Percentiles rank a stretch among this genome's conserved stretches.
Conservation (phyloP, 768 basidiomycete species). For the Pilatotrama ljubarskyi region DNA sequence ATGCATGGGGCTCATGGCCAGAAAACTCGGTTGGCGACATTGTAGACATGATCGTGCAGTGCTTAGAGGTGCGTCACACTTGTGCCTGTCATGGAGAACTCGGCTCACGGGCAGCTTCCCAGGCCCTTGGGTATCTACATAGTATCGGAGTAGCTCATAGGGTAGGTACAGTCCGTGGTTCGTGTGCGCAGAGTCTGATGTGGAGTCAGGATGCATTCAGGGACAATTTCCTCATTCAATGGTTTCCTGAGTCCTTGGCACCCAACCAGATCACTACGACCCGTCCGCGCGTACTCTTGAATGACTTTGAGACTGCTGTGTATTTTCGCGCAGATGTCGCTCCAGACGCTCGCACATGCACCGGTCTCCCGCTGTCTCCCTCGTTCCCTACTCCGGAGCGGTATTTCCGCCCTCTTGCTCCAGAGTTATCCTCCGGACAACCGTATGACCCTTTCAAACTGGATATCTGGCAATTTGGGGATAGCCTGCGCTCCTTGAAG, state of each 20-base stretch:
- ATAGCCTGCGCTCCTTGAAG: no score
- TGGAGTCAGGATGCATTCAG: conserved; percentile 1
- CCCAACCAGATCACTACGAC: not conserved
- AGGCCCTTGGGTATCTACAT: conserved; percentile 1
- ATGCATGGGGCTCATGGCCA: conserved; percentile 26
- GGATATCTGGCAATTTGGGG: no score
- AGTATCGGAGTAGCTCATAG: conserved; percentile 1
- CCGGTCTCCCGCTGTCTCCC: not conserved
- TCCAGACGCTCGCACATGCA: not conserved
- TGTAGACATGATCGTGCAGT: conserved; percentile 34
- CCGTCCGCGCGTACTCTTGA: conserved; percentile 2
- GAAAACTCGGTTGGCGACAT: conserved; percentile 35
- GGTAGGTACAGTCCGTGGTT: not conserved
- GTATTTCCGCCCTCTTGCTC: not conserved
- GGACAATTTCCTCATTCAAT: conserved; percentile 12
- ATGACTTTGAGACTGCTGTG: conserved; percentile 8
- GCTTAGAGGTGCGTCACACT: conserved; percentile 26
- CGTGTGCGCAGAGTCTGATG: not conserved
- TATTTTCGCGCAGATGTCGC: not conserved
- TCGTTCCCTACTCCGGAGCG: not conserved
- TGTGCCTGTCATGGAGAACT: not conserved
- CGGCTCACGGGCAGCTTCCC: no score
- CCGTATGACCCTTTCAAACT: no score
- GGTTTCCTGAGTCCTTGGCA: not conserved
- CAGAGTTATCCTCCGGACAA: no score